These are phyloP conservation scores for Saururus chinensis DNA, from an alignment of 164 flowering plant genomes.

Conservation along the genomic window DNA sequence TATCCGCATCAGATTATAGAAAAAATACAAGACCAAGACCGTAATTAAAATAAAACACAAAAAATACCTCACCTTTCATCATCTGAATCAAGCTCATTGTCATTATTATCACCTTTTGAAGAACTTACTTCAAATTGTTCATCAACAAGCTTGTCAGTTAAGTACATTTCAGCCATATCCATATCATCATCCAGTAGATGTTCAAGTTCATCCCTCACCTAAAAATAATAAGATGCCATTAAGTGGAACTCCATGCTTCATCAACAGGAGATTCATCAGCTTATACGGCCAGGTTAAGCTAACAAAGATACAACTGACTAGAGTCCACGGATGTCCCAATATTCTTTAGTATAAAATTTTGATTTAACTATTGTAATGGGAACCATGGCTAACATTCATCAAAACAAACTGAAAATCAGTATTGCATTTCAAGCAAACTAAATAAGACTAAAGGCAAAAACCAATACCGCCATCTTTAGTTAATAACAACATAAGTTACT, in stretches of 20 bases:
- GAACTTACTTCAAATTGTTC: constrained; percentile 11
- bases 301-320: background rate
- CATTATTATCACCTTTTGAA: constrained; percentile 13
- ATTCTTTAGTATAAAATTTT: too few relatives aligned
- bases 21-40: background rate
- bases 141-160: constrained; percentile 36
- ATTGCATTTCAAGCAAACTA: too few relatives aligned
- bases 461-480: too few relatives aligned
- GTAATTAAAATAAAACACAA: background rate
- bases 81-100: constrained; percentile 9
- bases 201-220: constrained; percentile 53
- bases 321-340: too few relatives aligned
- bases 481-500: too few relatives aligned
- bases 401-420: background rate
- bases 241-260: too few relatives aligned
- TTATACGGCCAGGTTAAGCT: background rate
- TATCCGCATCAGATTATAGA: too few relatives aligned
- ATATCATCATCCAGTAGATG: constrained; percentile 42
- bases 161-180: constrained; percentile 54
- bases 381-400: background rate
- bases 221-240: background rate
- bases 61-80: constrained; percentile 17
- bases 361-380: too few relatives aligned
- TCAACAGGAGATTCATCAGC: too few relatives aligned
- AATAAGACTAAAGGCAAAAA: background rate